These are phyloP conservation scores for Blastobotrys apis DNA, from an alignment of 1,139 yeast species.

Conservation along the genomic window DNA sequence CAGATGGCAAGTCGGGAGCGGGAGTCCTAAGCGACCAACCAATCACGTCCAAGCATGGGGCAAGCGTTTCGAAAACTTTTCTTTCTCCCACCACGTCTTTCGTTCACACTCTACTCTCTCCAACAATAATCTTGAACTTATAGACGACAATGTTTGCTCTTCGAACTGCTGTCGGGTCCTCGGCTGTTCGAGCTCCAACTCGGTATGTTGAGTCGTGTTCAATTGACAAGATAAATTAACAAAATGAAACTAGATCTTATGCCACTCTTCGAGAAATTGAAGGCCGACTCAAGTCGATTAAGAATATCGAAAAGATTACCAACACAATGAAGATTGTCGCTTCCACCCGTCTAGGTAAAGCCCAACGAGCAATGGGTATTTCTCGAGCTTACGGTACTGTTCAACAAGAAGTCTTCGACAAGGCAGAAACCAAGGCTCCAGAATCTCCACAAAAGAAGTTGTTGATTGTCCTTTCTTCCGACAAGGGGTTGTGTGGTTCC, in stretches of 20 bases:
- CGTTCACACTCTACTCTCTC: too few species aligned
- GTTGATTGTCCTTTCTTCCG: constrained; percentile 85
- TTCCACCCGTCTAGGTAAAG: constrained; percentile 92
- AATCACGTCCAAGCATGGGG: neutral
- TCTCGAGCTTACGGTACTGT: constrained; percentile 83
- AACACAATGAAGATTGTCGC: constrained; percentile 99
- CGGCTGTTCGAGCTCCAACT: constrained; percentile 19
- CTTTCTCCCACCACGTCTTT: neutral
- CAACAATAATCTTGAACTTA: neutral
- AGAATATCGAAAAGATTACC: constrained; percentile 98
- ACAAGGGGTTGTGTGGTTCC: constrained; percentile 98
- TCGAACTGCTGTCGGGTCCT: constrained; percentile 30
- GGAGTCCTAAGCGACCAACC: too few species aligned
- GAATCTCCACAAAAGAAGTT: constrained; percentile 53
- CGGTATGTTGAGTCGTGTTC: constrained; percentile 3
- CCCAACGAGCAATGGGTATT: constrained; percentile 90
- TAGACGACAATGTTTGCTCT: constrained; percentile 27
- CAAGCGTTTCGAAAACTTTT: neutral
- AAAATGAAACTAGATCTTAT: constrained; percentile 61
- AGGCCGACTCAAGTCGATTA: constrained; percentile 94
- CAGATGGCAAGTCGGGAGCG: too few species aligned
- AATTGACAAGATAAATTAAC: neutral
- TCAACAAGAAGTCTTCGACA: constrained; percentile 71
- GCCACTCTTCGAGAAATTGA: constrained; percentile 99
- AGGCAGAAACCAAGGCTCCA: constrained; percentile 67